These are phyloP conservation scores for Hawksworthiomyces lignivorus DNA, from an alignment of 2,329 filamentous ascomycete species.

Conservation along the genomic window DNA sequence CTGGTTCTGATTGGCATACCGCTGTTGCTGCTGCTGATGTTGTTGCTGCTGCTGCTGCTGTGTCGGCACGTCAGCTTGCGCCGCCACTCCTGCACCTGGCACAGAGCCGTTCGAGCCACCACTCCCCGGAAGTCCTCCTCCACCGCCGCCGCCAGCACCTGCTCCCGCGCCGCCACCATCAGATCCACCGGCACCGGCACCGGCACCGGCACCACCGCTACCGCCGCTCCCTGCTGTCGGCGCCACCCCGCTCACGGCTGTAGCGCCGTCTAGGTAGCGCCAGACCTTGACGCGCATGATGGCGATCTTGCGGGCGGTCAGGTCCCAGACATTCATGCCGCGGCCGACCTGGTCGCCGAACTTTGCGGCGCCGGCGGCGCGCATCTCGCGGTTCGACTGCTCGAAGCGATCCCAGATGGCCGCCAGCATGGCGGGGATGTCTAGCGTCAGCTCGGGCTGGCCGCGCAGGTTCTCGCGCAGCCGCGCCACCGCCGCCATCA, in stretches of 20 bases:
- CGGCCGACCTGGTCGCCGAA: conserved; percentile 20
- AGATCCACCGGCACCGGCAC: no score
- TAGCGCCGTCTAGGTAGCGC: conserved; percentile 32
- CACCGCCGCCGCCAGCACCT: no score
- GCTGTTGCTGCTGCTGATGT: background rate
- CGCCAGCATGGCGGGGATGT: conserved; percentile 35
- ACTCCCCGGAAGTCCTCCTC: no score
- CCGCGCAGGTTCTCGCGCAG: conserved; percentile 34
- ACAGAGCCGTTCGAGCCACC: no score
- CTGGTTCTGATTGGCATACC: background rate
- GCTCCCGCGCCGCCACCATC: no score
- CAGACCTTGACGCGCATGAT: conserved; percentile 39
- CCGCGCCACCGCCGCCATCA: conserved; percentile 32
- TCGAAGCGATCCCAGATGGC: conserved; percentile 35
- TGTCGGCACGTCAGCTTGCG: no score
- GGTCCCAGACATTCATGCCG: conserved; percentile 39
- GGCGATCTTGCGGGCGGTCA: conserved; percentile 39
- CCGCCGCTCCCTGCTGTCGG: no score
- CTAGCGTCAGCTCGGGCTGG: conserved; percentile 37
- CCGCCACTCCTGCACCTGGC: no score
- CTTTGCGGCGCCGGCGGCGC: conserved; percentile 19
- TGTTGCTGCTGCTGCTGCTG: background rate
- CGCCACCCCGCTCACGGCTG: background rate
- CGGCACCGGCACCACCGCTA: no score
- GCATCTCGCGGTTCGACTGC: conserved; percentile 30